These are phyloP conservation scores for Taiwanofungus camphoratus DNA, from an alignment of 1,284 basidiomycete species.

Conservation along the genomic window DNA sequence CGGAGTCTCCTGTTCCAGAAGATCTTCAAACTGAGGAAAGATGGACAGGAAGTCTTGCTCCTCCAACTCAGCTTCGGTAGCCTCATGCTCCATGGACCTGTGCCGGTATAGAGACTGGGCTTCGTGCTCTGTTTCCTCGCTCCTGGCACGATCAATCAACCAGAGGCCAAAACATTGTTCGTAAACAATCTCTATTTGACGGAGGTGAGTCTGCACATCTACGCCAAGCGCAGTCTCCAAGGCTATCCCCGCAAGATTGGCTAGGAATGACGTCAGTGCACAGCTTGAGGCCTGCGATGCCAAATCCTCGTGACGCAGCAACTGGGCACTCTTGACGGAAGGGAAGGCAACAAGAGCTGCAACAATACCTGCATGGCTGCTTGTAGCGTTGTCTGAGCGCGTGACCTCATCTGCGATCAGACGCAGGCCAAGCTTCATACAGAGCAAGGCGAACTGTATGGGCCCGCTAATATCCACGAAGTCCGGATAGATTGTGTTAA, in stretches of 20 bases:
- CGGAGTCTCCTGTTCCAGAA: constrained; percentile 31
- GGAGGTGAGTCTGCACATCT: constrained; percentile 26
- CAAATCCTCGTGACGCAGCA: constrained; percentile 26
- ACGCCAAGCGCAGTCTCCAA: constrained; percentile 36
- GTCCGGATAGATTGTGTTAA: constrained; percentile 51
- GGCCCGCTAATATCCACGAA: constrained; percentile 69
- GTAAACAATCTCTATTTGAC: constrained; percentile 47
- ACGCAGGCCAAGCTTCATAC: constrained; percentile 75
- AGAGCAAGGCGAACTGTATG: constrained; percentile 59
- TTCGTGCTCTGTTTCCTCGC: constrained; percentile 59
- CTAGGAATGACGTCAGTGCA: constrained; percentile 35
- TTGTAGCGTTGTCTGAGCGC: background rate
- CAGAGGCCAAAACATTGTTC: constrained; percentile 78
- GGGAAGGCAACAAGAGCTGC: constrained; percentile 51
- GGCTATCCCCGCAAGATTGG: constrained; percentile 47
- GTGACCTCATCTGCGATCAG: constrained; percentile 34
- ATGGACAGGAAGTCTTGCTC: constrained; percentile 77
- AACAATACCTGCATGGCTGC: constrained; percentile 17
- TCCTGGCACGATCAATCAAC: constrained; percentile 74
- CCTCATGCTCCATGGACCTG: constrained; percentile 53
- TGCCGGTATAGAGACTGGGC: constrained; percentile 78
- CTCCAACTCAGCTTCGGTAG: constrained; percentile 70
- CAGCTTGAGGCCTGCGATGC: constrained; percentile 4
- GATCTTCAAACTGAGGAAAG: constrained; percentile 82
- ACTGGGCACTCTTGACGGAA: constrained; percentile 36